Evolutionary conservation across 1,284 basidiomycete genomes (phyloP), one percentile per base, ranked within the genome.

Genomic region (Marasmius sp.): DNA sequence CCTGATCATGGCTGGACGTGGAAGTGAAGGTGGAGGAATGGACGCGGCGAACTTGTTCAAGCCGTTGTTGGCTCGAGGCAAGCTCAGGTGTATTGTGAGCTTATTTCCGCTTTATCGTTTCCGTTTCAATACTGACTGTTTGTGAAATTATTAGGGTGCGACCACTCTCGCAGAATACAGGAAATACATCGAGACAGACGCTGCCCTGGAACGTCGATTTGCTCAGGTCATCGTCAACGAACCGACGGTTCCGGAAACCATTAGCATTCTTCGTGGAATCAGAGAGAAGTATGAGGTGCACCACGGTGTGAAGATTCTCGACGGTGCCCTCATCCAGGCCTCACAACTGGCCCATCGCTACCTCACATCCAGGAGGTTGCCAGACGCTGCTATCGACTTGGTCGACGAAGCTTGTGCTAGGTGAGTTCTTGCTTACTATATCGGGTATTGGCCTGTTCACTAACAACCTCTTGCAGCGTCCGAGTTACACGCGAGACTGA

Each of bases 341-440:
- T 95, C 96, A 0, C 92, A 91, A 36, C 85, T 99, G 60, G 96
- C 97, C 9, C 93, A 95, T 75, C 94, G 97, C 53, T 99, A 99
- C 72, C 82, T 99, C 59, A 95, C 94, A 3, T 89, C 89, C 10
- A 82, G 93, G 68, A 83, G 93, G 65, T 78, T 97, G 38, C 95
- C 95, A 7, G 94, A 97, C 74, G 86, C 94, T 37, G 95, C 95
- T 22, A 97, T 98, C 69, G 94, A 98, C 73, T 79, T 97, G 54
- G 87, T 98, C 20, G 95, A 98, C 67, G 96, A 98, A 74, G 95
- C 96, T 39, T 93, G 93, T 71, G 93, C 94, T 36, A 91, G 87
- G 88, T 87, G 71, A 69, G 84, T 71, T 37, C 38, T 41, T 27
- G 3, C 64, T 7, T 36, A 16, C 37, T 37, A 12, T 22, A 20